phyloP scores from a whole-genome alignment of 2,329 filamentous ascomycete genomes.

The Juglanconis sp. region DNA sequence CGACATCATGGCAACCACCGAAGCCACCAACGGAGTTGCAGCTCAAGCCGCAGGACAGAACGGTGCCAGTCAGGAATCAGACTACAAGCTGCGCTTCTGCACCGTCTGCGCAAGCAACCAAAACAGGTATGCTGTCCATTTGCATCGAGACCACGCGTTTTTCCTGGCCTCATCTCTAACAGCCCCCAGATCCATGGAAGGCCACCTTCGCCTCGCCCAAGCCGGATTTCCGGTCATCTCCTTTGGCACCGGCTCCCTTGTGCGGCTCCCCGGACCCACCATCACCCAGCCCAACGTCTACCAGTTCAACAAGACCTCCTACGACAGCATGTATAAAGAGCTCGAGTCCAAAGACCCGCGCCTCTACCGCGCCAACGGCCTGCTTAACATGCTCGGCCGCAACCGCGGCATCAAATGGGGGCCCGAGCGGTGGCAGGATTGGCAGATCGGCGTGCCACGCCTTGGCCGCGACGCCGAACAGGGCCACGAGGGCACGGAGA shows the following conservation, averaged over 20 bases:
- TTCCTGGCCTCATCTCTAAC: not conserved
- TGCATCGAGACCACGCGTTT: not conserved
- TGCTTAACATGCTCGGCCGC: slow-evolving; percentile 91
- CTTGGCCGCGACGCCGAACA: slow-evolving; percentile 72
- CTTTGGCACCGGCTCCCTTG: slow-evolving; percentile 92
- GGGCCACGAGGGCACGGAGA: slow-evolving; percentile 78
- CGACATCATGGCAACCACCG: slow-evolving; percentile 26
- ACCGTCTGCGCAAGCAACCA: slow-evolving; percentile 99
- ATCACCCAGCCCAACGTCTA: slow-evolving; percentile 96
- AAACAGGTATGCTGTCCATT: slow-evolving; percentile 64
- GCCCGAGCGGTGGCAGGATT: slow-evolving; percentile 97
- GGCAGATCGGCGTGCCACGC: slow-evolving; percentile 82
- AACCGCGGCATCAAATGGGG: slow-evolving; percentile 93
- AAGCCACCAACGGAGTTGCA: slow-evolving; percentile 37
- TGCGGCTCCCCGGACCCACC: slow-evolving; percentile 85
- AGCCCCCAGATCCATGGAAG: slow-evolving; percentile 80
- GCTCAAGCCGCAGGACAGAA: slow-evolving; percentile 33
- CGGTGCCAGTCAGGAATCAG: slow-evolving; percentile 46
- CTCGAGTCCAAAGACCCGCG: slow-evolving; percentile 80
- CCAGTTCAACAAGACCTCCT: slow-evolving; percentile 95
- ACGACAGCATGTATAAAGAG: slow-evolving; percentile 91
- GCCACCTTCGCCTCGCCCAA: slow-evolving; percentile 86
- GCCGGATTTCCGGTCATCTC: slow-evolving; percentile 94
- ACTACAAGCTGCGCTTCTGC: slow-evolving; percentile 93
- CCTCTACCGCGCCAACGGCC: slow-evolving; percentile 86